Base-by-base conservation (phyloP, 352 stramenopile genomes). In the Globisporangium apiculatum region DNA sequence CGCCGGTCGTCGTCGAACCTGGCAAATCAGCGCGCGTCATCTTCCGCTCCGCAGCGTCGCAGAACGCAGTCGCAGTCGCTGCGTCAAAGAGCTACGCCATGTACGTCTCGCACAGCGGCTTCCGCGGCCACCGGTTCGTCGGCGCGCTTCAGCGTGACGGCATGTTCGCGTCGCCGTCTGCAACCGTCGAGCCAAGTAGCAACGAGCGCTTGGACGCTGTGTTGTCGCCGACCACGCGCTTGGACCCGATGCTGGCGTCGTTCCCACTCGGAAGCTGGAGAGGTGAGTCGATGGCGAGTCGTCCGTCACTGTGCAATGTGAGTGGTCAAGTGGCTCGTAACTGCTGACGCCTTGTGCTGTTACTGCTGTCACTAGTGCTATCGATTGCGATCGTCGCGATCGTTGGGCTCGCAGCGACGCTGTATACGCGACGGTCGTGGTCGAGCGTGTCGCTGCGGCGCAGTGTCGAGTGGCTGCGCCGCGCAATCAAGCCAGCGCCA, bases 51-150 rank as follows among this genome's bases (percentile, higher is more conserved):
- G 74, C 70, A 48, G 68, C 18, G 17, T 57, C 45, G 12, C 24
- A 31, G 24, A 65, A 57, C 35, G 62, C 11, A 7, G 66, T 76
- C 35, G 62, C 11, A 7, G 66, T 76, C 43, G 59, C 58, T n/a
- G 55, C 56, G 6, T 60, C 60, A 3, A 67, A 69, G 50, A 68
- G 45, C 6, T 87, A 82, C 49, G 48, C 53, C 6, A 41, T 89
- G 43, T 89, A 87, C 58, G 76, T 89, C 55, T 83, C 73, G 4
- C 79, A 89, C 57, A 83, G 66, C n/a, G 75, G 75, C 8, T 73
- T 79, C 38, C 69, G 73, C 17, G 71, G 72, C 6, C 79, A 89
- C 51, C 35, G 75, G 11, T 74, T 86, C 55, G 68, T 82, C 55
- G 79, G 73, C 0, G 53, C 61, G 50, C 55, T 89, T 10, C 49